A percentile compares a stretch with the other conserved stretches of the same genome.
Conservation (phyloP, 1,284 basidiomycete species). For the Stygiomarasmius scandens region DNA sequence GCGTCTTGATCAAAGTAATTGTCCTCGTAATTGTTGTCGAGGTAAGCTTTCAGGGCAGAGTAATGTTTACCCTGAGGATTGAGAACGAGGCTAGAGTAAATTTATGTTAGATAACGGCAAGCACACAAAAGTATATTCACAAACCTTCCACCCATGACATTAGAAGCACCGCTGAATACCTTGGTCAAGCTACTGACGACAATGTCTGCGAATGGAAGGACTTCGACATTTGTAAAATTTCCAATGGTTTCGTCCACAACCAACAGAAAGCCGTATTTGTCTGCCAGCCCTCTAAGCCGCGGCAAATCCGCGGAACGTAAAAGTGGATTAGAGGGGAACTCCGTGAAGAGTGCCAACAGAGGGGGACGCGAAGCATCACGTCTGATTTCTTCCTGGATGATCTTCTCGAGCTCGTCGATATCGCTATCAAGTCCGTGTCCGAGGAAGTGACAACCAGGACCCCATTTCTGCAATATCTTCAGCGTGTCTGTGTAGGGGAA, state of each 20-base stretch:
- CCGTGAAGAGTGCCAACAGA: slow-evolving; percentile 73
- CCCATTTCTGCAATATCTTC: slow-evolving; percentile 97
- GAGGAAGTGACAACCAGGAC: slow-evolving; percentile 90
- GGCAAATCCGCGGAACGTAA: slow-evolving; percentile 82
- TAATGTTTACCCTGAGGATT: slow-evolving; percentile 83
- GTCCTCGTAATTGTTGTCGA: slow-evolving; percentile 80
- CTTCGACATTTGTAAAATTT: slow-evolving; percentile 95
- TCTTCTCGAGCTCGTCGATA: slow-evolving; percentile 70
- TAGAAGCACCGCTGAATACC: slow-evolving; percentile 93
- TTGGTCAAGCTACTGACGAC: slow-evolving; percentile 95
- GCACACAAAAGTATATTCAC: slow-evolving; percentile 23
- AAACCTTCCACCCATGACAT: slow-evolving; percentile 97
- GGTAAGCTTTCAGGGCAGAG: slow-evolving; percentile 57
- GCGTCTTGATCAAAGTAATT: slow-evolving; percentile 91
- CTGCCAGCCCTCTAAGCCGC: slow-evolving; percentile 81
- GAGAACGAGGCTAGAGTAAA: slow-evolving; percentile 68
- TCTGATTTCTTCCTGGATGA: slow-evolving; percentile 55
- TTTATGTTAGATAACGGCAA: slow-evolving; percentile 5
- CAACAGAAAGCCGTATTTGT: slow-evolving; percentile 87
- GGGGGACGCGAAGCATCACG: slow-evolving; percentile 50
- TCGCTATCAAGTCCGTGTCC: slow-evolving; percentile 82
- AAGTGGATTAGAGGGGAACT: slow-evolving; percentile 95
- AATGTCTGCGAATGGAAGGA: slow-evolving; percentile 88
- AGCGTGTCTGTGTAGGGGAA: slow-evolving; percentile 99
- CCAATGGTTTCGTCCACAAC: slow-evolving; percentile 97